Percentiles rank a stretch among this genome's conserved stretches.
Conservation (phyloP, 148 eudicot genomes). For the Oxyria digyna region DNA sequence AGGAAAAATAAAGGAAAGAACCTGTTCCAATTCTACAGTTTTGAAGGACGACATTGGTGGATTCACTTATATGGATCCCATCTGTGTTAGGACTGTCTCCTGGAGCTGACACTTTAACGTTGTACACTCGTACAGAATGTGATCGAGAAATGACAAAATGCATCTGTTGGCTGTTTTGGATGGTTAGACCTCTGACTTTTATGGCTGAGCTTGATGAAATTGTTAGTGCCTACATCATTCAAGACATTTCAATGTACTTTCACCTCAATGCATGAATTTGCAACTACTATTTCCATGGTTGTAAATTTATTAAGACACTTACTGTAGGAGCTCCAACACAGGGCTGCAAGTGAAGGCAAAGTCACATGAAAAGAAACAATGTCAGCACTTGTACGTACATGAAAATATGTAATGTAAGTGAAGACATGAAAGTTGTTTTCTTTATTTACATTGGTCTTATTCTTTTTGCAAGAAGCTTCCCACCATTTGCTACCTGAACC, state of each 20-base stretch:
- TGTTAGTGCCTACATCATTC: slow-evolving; percentile 55
- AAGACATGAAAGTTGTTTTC: background rate
- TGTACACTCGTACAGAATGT: slow-evolving; percentile 44
- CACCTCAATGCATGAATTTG: background rate
- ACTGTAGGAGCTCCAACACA: slow-evolving; percentile 91
- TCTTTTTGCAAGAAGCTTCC: slow-evolving; percentile 97
- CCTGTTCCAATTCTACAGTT: slow-evolving; percentile 92
- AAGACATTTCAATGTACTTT: background rate
- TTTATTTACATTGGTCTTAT: slow-evolving; percentile 66
- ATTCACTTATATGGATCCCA: slow-evolving; percentile 77
- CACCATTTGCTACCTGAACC: slow-evolving; percentile 99
- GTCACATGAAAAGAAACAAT: slow-evolving; percentile 13
- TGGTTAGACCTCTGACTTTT: slow-evolving; percentile 67
- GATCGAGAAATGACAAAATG: slow-evolving; percentile 61
- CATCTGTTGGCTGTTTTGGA: slow-evolving; percentile 96
- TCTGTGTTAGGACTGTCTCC: slow-evolving; percentile 98
- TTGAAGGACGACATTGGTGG: slow-evolving; percentile 60
- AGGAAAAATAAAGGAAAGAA: no score
- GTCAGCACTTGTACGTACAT: background rate
- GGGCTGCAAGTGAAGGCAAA: slow-evolving; percentile 39
- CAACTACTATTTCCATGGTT: background rate
- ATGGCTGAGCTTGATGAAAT: slow-evolving; percentile 66
- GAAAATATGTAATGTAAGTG: background rate
- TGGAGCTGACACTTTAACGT: slow-evolving; percentile 63
- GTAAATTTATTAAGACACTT: slow-evolving; percentile 16